phyloP scores from a whole-genome alignment of 345 rosid species.

The Physaria fendleri region DNA sequence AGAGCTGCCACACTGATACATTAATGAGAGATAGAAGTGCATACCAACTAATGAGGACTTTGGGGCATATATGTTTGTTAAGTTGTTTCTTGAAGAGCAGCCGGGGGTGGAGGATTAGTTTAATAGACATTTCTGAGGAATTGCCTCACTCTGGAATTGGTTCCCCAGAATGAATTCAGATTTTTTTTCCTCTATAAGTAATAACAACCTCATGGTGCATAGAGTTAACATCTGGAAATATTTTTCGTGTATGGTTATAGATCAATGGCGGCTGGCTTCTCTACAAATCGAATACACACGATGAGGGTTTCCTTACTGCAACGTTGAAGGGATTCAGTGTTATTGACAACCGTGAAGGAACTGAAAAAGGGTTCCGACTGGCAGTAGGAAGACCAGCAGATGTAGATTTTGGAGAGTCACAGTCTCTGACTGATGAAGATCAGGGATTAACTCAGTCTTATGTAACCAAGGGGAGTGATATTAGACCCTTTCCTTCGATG shows the following conservation, averaged over 20 bases:
- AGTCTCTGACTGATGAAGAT: constrained; percentile 22
- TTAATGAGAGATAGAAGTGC: constrained; percentile 2
- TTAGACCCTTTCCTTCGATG: constrained; percentile 71
- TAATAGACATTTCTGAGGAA: not conserved
- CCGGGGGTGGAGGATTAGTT: not conserved
- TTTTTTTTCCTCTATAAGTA: not conserved
- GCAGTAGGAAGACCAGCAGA: constrained; percentile 76
- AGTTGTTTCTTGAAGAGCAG: not conserved
- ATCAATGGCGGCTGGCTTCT: constrained; percentile 80
- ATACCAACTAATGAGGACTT: not conserved
- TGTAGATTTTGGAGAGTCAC: constrained; percentile 33
- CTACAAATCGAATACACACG: constrained; percentile 57
- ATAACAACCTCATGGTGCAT: constrained; percentile 4
- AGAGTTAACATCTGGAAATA: constrained; percentile 7
- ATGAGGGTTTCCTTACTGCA: constrained; percentile 78
- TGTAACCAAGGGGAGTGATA: constrained; percentile 28
- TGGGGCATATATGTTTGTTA: constrained; percentile 15
- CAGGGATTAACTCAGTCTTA: constrained; percentile 30
- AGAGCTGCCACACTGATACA: constrained; percentile 5
- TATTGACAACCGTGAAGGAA: constrained; percentile 90
- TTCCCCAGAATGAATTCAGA: constrained; percentile 6
- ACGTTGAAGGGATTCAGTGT: constrained; percentile 78
- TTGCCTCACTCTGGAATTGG: not conserved
- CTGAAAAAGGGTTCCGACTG: constrained; percentile 69
- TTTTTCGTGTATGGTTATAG: constrained; percentile 33